Evolutionary conservation across 2,329 filamentous ascomycete genomes (phyloP).

Genomic region (Teratosphaeria viscida): DNA sequence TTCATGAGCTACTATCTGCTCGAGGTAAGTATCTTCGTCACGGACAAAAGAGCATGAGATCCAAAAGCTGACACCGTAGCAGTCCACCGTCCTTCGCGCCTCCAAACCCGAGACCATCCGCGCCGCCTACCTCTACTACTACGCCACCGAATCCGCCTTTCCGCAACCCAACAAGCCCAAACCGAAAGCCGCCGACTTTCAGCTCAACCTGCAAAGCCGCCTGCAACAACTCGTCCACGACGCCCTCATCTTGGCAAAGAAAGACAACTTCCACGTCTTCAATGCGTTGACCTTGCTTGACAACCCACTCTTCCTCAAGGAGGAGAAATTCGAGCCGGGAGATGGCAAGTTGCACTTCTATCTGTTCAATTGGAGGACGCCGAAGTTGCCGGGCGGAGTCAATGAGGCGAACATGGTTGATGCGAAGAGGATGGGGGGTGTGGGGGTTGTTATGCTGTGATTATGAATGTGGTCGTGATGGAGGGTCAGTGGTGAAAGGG

Average conservation of each 20-base stretch:
- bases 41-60: neutral
- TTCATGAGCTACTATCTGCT: constrained; percentile 96
- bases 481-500: too few species aligned
- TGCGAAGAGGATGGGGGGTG: constrained; percentile 66
- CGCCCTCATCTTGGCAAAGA: constrained; percentile 76
- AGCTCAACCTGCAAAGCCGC: constrained; percentile 55
- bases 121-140: constrained; percentile 96
- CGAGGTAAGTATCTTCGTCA: constrained; percentile 36
- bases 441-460: constrained; percentile 78
- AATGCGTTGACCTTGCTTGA: constrained; percentile 91
- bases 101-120: constrained; percentile 64
- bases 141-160: constrained; percentile 74
- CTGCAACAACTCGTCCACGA: constrained; percentile 75
- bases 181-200: constrained; percentile 30
- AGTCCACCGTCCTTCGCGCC: constrained; percentile 76
- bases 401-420: constrained; percentile 70
- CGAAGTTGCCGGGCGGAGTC: constrained; percentile 75
- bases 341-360: constrained; percentile 96
- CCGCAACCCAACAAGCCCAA: constrained; percentile 2
- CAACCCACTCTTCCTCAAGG: constrained; percentile 83
- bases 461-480: neutral
- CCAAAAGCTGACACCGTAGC: neutral
- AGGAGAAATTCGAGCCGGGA: constrained; percentile 89
- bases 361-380: constrained; percentile 89
- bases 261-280: constrained; percentile 84